phyloP scores from a whole-genome alignment of 164 flowering plant species.

The Chimonanthus praecox region DNA sequence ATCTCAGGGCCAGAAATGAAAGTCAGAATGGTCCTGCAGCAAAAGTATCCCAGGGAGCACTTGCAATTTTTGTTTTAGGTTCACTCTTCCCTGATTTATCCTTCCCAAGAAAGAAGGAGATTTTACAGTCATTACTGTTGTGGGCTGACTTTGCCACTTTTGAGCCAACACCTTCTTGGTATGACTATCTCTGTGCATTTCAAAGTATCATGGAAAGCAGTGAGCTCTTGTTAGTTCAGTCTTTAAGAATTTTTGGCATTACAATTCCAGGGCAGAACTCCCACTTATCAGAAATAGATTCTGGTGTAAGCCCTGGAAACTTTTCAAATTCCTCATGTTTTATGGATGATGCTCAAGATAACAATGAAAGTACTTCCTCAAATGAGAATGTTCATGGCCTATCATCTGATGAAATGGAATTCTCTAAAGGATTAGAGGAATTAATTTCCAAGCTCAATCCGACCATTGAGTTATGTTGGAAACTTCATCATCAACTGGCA shows the following conservation, averaged over 20 bases:
- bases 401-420: constrained; percentile 39
- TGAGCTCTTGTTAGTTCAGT: constrained; percentile 33
- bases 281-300: constrained; percentile 20
- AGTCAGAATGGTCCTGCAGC: constrained; percentile 19
- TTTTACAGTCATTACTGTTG: constrained; percentile 38
- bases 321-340: constrained; percentile 26
- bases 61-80: constrained; percentile 60
- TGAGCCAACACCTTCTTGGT: constrained; percentile 50
- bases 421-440: constrained; percentile 38
- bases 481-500: constrained; percentile 62
- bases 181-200: constrained; percentile 77
- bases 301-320: constrained; percentile 13
- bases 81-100: constrained; percentile 67
- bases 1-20: constrained; percentile 30
- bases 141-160: constrained; percentile 68
- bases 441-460: constrained; percentile 49
- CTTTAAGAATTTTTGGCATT: constrained; percentile 31
- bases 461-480: constrained; percentile 70
- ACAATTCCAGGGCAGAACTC: constrained; percentile 28
- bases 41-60: constrained; percentile 34
- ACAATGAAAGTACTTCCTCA: constrained; percentile 13
- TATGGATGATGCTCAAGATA: constrained; percentile 30
- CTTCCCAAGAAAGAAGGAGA: constrained; percentile 38
- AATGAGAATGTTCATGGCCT: constrained; percentile 13
- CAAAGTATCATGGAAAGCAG: constrained; percentile 57